phyloP scores from a whole-genome alignment of 2,329 filamentous ascomycete species.

The Claviceps africana region DNA sequence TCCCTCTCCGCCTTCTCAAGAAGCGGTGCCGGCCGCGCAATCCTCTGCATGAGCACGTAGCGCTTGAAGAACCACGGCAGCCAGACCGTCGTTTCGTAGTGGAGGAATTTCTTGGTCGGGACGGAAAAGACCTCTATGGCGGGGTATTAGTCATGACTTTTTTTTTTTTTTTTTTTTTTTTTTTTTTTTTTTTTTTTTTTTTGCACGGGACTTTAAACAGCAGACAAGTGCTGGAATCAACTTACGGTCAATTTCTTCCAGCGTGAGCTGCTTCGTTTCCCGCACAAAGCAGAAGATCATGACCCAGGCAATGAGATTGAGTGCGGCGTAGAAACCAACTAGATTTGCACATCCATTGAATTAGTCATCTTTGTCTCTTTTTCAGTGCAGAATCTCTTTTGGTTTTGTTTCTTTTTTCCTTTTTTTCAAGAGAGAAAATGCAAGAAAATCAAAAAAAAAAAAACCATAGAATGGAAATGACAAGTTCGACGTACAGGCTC shows the following conservation, averaged over 20 bases:
- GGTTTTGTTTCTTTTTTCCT: background rate
- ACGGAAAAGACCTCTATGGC: slow-evolving; percentile 18
- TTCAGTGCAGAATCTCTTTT: background rate
- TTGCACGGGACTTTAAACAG: background rate
- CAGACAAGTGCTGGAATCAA: background rate
- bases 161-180: background rate
- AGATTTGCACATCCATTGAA: too few relatives aligned
- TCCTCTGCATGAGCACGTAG: slow-evolving; percentile 19
- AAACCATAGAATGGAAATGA: background rate
- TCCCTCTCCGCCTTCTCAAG: slow-evolving; percentile 9
- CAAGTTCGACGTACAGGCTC: slow-evolving; percentile 14
- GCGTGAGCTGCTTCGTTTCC: slow-evolving; percentile 33
- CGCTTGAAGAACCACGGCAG: slow-evolving; percentile 25
- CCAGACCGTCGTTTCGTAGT: slow-evolving; percentile 18
- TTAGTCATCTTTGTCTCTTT: too few relatives aligned
- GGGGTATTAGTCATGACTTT: too few relatives aligned
- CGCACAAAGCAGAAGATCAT: slow-evolving; percentile 35
- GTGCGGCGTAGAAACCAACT: slow-evolving; percentile 29
- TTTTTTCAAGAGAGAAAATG: background rate
- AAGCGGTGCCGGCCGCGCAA: slow-evolving; percentile 19
- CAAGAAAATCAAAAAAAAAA: too few relatives aligned
- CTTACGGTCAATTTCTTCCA: slow-evolving; percentile 25
- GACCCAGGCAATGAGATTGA: slow-evolving; percentile 29
- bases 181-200: background rate
- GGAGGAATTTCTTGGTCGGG: slow-evolving; percentile 18